Evolutionary conservation across 345 rosid genomes (phyloP).

Genomic region (Gossypium australe): DNA sequence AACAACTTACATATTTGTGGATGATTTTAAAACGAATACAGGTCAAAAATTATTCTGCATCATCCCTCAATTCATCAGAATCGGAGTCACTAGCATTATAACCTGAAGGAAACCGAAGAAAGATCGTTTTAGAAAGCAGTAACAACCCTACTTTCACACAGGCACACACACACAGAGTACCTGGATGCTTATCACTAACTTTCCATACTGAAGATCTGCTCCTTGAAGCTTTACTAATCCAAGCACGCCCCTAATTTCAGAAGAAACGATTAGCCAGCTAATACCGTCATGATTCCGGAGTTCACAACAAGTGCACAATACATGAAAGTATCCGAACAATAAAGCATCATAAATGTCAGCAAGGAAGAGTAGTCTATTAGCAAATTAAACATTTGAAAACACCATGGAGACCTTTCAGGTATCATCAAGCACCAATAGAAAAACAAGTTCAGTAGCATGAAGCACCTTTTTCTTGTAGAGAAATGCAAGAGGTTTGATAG

Average conservation of each 20-base stretch:
- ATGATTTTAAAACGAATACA: not conserved
- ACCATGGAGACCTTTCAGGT: not conserved
- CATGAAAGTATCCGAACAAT: not conserved
- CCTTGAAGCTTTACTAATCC: conserved; percentile 69
- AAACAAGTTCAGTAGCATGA: not conserved
- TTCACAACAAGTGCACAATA: not conserved
- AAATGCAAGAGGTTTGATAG: not conserved
- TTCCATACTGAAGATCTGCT: conserved; percentile 54
- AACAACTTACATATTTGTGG: not conserved
- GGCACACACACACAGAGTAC: conserved; percentile 18
- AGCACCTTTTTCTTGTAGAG: not conserved
- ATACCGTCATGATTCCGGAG: not conserved
- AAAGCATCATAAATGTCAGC: not conserved
- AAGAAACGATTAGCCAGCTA: not conserved
- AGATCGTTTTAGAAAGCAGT: not conserved
- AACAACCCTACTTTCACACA: not conserved
- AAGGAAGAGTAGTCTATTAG: not conserved
- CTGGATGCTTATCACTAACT: conserved; percentile 63
- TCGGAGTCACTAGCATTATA: conserved; percentile 73
- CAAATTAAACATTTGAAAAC: not conserved
- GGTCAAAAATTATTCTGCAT: conserved; percentile 17
- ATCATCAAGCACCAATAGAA: not conserved
- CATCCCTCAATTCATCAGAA: conserved; percentile 40
- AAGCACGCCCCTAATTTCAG: conserved; percentile 53
- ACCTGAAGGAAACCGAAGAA: conserved; percentile 31